Conservation (phyloP, 176 grass and related monocot species). For the Cymbopogon citratus region DNA sequence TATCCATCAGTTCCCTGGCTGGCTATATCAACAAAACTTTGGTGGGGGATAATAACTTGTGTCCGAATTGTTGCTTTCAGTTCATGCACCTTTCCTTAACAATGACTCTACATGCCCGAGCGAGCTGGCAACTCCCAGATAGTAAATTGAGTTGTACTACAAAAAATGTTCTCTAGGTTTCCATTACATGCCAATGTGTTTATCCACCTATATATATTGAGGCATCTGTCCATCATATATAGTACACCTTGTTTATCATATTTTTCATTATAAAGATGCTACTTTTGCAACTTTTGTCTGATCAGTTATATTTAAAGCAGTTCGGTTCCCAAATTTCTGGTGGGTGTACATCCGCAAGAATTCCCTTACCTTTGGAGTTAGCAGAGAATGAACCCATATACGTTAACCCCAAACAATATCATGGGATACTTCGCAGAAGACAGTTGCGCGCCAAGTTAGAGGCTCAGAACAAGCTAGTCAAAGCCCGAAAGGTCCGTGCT, state of each 20-base stretch:
- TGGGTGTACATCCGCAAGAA: slow-evolving; percentile 23
- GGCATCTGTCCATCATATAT: background rate
- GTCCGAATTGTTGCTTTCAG: background rate
- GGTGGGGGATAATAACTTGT: background rate
- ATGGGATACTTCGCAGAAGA: slow-evolving; percentile 74
- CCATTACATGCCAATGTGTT: background rate
- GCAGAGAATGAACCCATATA: slow-evolving; percentile 68
- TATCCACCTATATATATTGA: background rate
- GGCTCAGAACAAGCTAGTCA: slow-evolving; percentile 66
- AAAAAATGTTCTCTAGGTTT: background rate
- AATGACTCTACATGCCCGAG: background rate
- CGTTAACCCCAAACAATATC: slow-evolving; percentile 91
- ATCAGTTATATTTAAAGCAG: slow-evolving; percentile 34
- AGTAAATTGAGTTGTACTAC: background rate
- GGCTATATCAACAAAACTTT: too few species aligned
- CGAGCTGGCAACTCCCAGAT: background rate
- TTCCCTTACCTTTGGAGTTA: slow-evolving; percentile 67
- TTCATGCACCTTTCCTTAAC: background rate
- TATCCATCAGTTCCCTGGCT: background rate
- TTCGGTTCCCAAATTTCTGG: slow-evolving; percentile 31
- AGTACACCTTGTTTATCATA: background rate
- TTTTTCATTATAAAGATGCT: background rate
- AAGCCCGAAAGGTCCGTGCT: slow-evolving; percentile 51
- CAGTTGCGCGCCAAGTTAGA: slow-evolving; percentile 80
- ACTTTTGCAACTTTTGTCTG: background rate